These are phyloP conservation scores for Cetraspora pellucida DNA, from an alignment of 192 early-diverging fungal genomes.

Conservation along the genomic window DNA sequence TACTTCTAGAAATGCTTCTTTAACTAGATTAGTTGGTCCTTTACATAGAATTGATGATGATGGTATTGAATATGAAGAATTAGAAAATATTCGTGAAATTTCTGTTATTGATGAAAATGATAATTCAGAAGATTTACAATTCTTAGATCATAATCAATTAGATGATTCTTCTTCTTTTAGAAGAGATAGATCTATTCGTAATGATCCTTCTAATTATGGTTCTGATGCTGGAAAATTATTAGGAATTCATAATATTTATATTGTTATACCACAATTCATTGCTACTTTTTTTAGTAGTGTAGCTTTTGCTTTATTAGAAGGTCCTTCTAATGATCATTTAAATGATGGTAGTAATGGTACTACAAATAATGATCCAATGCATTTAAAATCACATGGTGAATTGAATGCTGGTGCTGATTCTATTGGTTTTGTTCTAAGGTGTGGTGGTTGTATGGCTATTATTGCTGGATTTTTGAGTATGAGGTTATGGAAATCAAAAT, in stretches of 20 bases:
- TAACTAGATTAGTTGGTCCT: too few species aligned
- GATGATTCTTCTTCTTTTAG: conserved; percentile 3
- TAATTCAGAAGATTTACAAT: conserved; percentile 33
- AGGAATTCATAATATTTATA: conserved; percentile 95
- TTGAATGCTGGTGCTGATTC: conserved; percentile 40
- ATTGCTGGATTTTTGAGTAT: conserved; percentile 49
- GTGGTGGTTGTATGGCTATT: conserved; percentile 60
- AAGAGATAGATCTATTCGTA: not conserved
- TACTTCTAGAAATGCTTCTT: too few species aligned
- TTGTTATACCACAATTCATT: conserved; percentile 91
- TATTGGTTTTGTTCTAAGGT: conserved; percentile 58
- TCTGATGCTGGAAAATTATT: conserved; percentile 73
- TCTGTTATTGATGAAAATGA: conserved; percentile 12
- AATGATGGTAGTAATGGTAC: not conserved
- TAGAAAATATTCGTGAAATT: too few species aligned
- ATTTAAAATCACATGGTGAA: conserved; percentile 7
- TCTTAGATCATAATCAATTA: conserved; percentile 15
- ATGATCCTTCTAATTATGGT: not conserved
- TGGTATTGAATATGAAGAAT: conserved; percentile 21
- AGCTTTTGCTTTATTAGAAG: conserved; percentile 77
- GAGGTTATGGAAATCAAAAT: conserved; percentile 43
- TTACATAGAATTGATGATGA: conserved; percentile 13
- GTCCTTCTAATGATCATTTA: not conserved
- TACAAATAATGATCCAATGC: not conserved
- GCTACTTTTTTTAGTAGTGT: conserved; percentile 81